These are phyloP conservation scores for Chalciporus chontae DNA, from an alignment of 768 basidiomycete species.

Conservation along the genomic window DNA sequence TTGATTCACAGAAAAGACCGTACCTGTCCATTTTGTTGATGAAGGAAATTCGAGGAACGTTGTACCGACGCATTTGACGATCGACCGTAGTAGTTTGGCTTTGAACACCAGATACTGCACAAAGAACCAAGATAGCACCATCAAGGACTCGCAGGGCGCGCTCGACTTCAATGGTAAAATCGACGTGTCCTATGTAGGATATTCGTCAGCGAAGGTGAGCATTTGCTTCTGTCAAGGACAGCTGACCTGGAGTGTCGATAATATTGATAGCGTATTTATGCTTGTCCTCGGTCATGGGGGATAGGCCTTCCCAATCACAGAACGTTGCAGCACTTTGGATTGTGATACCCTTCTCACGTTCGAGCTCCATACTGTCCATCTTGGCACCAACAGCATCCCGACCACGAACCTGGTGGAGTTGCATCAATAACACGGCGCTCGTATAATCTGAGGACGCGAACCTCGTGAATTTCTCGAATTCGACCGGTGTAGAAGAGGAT, in stretches of 20 bases:
- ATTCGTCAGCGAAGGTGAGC: neutral
- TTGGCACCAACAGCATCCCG: conserved; percentile 96
- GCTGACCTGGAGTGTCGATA: conserved; percentile 90
- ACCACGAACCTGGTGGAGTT: conserved; percentile 67
- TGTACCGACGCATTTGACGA: conserved; percentile 96
- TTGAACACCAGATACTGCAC: conserved; percentile 95
- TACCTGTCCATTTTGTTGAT: conserved; percentile 99
- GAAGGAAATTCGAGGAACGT: conserved; percentile 92
- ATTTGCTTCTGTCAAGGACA: neutral
- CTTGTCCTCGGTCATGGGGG: conserved; percentile 56
- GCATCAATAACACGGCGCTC: neutral
- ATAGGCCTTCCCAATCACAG: conserved; percentile 87
- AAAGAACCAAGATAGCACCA: conserved; percentile 93
- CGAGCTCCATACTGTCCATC: conserved; percentile 99
- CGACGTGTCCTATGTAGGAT: conserved; percentile 80
- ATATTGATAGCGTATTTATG: conserved; percentile 94
- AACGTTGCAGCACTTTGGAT: conserved; percentile 99
- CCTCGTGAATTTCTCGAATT: conserved; percentile 95
- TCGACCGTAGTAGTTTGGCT: conserved; percentile 99
- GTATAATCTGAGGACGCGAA: conserved; percentile 34
- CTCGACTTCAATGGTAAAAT: conserved; percentile 99
- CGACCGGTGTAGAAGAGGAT: conserved; percentile 95
- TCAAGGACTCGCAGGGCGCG: conserved; percentile 94
- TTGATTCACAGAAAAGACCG: neutral
- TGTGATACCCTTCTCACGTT: conserved; percentile 98